Evolutionary conservation across 225 moss, liverwort and hornwort species (phyloP).

Genomic region (Climacium dendroides): DNA sequence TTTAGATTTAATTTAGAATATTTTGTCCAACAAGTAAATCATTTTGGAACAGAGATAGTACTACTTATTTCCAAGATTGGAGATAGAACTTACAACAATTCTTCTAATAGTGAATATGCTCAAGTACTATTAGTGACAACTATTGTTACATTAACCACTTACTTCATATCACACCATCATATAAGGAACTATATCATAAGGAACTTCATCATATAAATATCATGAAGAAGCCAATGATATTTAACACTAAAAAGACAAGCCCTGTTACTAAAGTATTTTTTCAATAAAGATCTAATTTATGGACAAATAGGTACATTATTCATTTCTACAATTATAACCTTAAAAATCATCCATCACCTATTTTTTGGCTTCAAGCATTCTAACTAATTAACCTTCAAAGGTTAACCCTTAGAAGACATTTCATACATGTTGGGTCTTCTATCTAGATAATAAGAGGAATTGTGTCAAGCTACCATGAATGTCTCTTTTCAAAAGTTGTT

Average conservation of each 20-base stretch:
- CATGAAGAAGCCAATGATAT: accelerated
- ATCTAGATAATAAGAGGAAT: no score
- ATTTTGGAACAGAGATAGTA: no score
- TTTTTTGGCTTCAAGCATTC: accelerated
- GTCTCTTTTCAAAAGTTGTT: no score
- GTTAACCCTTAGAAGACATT: no score
- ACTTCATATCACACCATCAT: no score
- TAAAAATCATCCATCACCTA: not conserved
- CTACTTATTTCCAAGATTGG: not conserved
- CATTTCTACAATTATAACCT: not conserved
- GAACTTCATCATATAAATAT: no score
- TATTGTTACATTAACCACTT: not conserved
- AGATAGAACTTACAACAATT: accelerated
- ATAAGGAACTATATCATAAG: no score
- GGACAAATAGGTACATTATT: accelerated
- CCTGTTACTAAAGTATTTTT: not conserved
- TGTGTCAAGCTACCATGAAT: no score
- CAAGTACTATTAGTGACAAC: accelerated
- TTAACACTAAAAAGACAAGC: accelerated
- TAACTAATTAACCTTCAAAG: no score
- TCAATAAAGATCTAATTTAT: not conserved
- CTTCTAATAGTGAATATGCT: accelerated
- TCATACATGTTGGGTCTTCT: no score
- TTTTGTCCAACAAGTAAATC: no score
- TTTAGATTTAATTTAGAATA: no score